phyloP scores from a whole-genome alignment of 2,329 filamentous ascomycete species.

The Cercospora zeae-maydis region DNA sequence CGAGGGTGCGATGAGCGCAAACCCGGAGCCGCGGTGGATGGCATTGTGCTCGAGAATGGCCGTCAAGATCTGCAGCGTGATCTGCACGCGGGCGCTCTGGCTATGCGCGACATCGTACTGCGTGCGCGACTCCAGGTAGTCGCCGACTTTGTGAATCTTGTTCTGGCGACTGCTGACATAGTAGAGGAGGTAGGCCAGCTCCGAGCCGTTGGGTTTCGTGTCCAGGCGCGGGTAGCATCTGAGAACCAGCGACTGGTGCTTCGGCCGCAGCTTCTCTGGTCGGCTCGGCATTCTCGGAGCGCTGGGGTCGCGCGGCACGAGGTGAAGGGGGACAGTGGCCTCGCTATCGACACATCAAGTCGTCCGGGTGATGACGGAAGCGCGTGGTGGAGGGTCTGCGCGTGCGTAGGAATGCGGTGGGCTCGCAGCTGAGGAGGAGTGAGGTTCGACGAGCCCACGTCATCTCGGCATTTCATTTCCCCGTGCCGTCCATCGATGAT shows the following conservation, averaged over 20 bases:
- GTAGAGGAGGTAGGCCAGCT: slow-evolving; percentile 94
- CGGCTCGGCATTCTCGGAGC: slow-evolving; percentile 12
- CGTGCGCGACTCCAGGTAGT: slow-evolving; percentile 91
- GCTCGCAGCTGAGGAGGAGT: background rate
- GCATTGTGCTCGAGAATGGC: slow-evolving; percentile 79
- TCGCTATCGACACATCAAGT: background rate
- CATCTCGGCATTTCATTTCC: background rate
- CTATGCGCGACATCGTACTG: slow-evolving; percentile 85
- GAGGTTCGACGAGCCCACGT: background rate
- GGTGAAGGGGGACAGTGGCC: background rate
- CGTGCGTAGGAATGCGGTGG: background rate
- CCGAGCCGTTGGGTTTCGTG: slow-evolving; percentile 92
- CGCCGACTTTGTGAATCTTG: slow-evolving; percentile 94
- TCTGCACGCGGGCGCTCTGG: slow-evolving; percentile 80
- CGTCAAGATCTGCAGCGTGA: slow-evolving; percentile 87
- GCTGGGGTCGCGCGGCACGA: background rate
- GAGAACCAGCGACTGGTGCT: slow-evolving; percentile 92
- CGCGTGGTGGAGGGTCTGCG: background rate
- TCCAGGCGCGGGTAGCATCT: slow-evolving; percentile 96
- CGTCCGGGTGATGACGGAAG: background rate
- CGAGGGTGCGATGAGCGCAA: slow-evolving; percentile 74
- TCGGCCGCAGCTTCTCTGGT: slow-evolving; percentile 68
- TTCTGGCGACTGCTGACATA: slow-evolving; percentile 91
- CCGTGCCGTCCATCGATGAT: no score
- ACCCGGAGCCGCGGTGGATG: slow-evolving; percentile 68